Evolutionary conservation across 2,329 filamentous ascomycete genomes (phyloP).

Genomic region (Colletotrichum scovillei): DNA sequence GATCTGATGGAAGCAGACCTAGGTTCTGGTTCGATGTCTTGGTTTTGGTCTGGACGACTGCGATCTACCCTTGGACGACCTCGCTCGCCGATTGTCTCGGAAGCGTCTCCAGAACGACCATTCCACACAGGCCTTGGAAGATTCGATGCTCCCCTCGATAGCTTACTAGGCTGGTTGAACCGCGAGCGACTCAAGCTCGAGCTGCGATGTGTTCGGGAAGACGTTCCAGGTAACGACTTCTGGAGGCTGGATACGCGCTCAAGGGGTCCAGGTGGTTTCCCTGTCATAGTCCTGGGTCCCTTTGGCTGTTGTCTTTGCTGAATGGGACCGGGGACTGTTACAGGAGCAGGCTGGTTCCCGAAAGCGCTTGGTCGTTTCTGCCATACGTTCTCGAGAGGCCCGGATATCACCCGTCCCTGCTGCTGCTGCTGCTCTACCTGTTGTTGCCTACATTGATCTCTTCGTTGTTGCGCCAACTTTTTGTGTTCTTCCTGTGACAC

Average conservation of each 20-base stretch:
- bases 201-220: neutral
- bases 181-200: neutral
- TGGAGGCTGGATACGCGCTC: neutral
- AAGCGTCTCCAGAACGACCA: neutral
- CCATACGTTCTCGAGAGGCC: neutral
- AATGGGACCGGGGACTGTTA: neutral
- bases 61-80: neutral
- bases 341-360: too few species aligned
- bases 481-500: neutral
- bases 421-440: neutral
- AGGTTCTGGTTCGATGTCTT: neutral
- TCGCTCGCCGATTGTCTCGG: neutral
- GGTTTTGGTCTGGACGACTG: neutral
- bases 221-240: neutral
- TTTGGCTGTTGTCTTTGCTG: neutral
- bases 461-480: too few species aligned
- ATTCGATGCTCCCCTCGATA: neutral
- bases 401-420: too few species aligned
- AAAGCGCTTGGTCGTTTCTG: neutral
- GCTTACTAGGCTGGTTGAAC: neutral
- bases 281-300: neutral
- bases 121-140: neutral
- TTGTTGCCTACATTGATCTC: neutral
- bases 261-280: neutral
- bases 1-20: neutral